phyloP scores from a whole-genome alignment of 2,329 filamentous ascomycete species.

The Torrubiella hemipterigena region DNA sequence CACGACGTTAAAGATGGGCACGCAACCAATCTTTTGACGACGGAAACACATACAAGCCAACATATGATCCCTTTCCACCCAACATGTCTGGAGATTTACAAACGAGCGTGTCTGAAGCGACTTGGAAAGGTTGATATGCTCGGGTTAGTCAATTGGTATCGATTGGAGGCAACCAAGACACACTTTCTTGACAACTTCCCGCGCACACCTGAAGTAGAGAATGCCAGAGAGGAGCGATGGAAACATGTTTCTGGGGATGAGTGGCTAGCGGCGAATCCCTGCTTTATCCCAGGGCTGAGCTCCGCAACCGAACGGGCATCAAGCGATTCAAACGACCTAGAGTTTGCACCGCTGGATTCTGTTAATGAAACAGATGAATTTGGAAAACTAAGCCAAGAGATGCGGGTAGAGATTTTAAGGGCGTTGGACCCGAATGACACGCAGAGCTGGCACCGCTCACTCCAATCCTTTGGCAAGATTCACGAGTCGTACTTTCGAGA shows the following conservation, averaged over 20 bases:
- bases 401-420: no score
- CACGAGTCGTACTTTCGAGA: constrained; percentile 4
- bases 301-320: no score
- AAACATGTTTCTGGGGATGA: constrained; percentile 6
- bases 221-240: constrained; percentile 1
- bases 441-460: no score
- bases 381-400: constrained; percentile 1
- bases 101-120: constrained; percentile 10
- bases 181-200: constrained; percentile 5
- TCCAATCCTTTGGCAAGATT: neutral
- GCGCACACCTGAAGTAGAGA: constrained; percentile 1
- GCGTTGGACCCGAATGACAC: no score
- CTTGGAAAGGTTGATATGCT: constrained; percentile 10
- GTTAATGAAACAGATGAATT: neutral
- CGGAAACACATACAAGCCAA: neutral
- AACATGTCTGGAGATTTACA: constrained; percentile 16
- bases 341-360: neutral
- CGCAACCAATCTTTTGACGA: constrained; percentile 4
- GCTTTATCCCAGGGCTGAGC: constrained; percentile 8
- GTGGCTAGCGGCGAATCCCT: constrained; percentile 7
- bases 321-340: neutral
- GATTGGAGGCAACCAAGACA: neutral
- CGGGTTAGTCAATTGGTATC: constrained; percentile 8
- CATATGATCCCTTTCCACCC: constrained; percentile 17
- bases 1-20: constrained; percentile 1